These are phyloP conservation scores for Capsicum pubescens DNA, from an alignment of 257 asterid species.

Conservation along the genomic window DNA sequence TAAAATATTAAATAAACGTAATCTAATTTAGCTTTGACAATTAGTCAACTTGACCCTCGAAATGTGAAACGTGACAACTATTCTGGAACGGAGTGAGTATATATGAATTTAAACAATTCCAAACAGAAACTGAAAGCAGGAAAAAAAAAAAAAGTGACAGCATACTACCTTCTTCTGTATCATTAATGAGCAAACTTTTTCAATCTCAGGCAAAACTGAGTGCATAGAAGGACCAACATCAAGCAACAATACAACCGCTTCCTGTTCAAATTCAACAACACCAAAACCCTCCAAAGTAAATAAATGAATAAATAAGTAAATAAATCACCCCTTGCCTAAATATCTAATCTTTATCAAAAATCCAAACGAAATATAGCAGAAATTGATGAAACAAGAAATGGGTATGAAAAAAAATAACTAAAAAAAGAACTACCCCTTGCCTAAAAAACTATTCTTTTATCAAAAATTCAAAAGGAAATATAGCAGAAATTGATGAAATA, in stretches of 20 bases:
- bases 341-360: background rate
- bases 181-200: conserved; percentile 82
- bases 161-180: conserved; percentile 75
- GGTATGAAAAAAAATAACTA: background rate
- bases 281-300: background rate
- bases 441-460: background rate
- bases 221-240: conserved; percentile 97
- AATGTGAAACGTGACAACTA: too few relatives aligned
- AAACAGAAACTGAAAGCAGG: background rate
- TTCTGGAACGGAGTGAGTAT: background rate
- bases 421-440: background rate
- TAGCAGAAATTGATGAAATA: background rate
- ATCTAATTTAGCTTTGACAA: too few relatives aligned
- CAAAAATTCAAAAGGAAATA: background rate
- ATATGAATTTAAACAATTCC: background rate
- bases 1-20: too few relatives aligned
- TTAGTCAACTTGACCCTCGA: too few relatives aligned
- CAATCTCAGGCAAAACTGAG: conserved; percentile 71
- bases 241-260: conserved; percentile 74
- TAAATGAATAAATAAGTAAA: too few relatives aligned
- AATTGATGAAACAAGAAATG: background rate
- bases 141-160: background rate
- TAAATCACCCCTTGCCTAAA: too few relatives aligned
- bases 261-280: conserved; percentile 48
- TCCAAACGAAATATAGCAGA: background rate